Conservation (phyloP, 2,329 filamentous ascomycete genomes). For the Whalleya microplaca region DNA sequence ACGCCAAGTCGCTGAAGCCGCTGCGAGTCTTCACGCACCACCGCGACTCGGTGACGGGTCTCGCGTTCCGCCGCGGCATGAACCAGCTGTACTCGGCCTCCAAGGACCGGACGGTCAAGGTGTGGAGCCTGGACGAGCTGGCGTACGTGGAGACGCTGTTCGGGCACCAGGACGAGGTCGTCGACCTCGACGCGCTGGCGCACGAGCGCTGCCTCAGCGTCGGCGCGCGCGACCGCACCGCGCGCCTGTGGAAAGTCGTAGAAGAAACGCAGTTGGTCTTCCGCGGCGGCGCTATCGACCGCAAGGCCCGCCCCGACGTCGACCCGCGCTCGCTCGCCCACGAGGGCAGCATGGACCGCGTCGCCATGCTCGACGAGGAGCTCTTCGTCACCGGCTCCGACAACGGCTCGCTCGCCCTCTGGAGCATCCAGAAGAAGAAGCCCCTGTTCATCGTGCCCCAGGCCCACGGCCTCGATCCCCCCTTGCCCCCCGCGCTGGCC, state of each 20-base stretch:
- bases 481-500: slow-evolving; percentile 67
- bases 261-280: slow-evolving; percentile 97
- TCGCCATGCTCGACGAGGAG: slow-evolving; percentile 86
- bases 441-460: slow-evolving; percentile 78
- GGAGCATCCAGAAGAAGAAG: slow-evolving; percentile 91
- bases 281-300: slow-evolving; percentile 69
- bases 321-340: slow-evolving; percentile 60
- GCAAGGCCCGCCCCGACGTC: slow-evolving; percentile 49
- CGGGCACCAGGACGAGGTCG: slow-evolving; percentile 89
- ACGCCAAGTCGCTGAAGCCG: slow-evolving; percentile 76
- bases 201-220: slow-evolving; percentile 91
- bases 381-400: slow-evolving; percentile 93
- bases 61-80: slow-evolving; percentile 84
- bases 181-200: slow-evolving; percentile 80
- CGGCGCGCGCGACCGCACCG: slow-evolving; percentile 87
- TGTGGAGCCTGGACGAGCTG: slow-evolving; percentile 90
- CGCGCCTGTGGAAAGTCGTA: slow-evolving; percentile 91
- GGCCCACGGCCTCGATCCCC: slow-evolving; percentile 83
- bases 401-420: slow-evolving; percentile 83
- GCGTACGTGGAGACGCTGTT: slow-evolving; percentile 91
- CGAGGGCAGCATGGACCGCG: slow-evolving; percentile 87
- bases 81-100: slow-evolving; percentile 93
- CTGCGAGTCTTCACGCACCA: slow-evolving; percentile 89
- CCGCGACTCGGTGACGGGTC: slow-evolving; percentile 80
- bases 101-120: slow-evolving; percentile 90